Evolutionary conservation across 148 eudicot genomes (phyloP).

Genomic region (Fagopyrum esculentum): DNA sequence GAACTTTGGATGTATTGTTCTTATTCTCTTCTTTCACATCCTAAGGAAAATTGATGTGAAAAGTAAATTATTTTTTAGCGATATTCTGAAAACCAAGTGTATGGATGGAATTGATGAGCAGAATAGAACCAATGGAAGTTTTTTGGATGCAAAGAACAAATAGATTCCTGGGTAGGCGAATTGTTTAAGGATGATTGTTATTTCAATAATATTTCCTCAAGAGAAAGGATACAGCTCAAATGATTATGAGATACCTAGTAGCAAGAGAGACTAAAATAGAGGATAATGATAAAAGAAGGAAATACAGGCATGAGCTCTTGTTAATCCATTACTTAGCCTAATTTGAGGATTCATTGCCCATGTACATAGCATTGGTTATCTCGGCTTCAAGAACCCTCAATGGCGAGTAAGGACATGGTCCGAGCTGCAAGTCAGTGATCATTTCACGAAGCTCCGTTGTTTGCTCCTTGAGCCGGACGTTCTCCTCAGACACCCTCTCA

Average conservation of each 20-base stretch:
- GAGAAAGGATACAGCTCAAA: background rate
- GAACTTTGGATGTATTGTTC: background rate
- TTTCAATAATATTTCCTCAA: background rate
- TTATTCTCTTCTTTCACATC: background rate
- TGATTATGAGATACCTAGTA: background rate
- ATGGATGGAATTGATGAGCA: background rate
- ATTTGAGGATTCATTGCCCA: constrained; percentile 32
- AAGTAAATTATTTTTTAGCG: background rate
- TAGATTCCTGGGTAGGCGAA: background rate
- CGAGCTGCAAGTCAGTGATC: constrained; percentile 61
- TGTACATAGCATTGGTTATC: constrained; percentile 39
- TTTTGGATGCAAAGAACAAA: background rate
- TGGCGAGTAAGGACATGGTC: constrained; percentile 42
- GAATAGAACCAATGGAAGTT: background rate
- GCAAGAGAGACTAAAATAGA: constrained; percentile 3
- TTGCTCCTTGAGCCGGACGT: constrained; percentile 72
- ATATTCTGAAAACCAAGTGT: background rate
- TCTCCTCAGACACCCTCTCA: constrained; percentile 51
- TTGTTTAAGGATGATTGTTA: background rate
- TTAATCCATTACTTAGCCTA: constrained; percentile 25
- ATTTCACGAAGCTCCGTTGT: constrained; percentile 68
- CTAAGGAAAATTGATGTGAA: background rate
- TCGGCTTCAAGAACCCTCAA: constrained; percentile 50
- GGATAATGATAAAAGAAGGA: background rate
- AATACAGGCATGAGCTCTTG: constrained; percentile 12